Evolutionary conservation across 2,329 filamentous ascomycete genomes (phyloP), one percentile per base, ranked within the genome.

Genomic region (Fusarium anguioides): DNA sequence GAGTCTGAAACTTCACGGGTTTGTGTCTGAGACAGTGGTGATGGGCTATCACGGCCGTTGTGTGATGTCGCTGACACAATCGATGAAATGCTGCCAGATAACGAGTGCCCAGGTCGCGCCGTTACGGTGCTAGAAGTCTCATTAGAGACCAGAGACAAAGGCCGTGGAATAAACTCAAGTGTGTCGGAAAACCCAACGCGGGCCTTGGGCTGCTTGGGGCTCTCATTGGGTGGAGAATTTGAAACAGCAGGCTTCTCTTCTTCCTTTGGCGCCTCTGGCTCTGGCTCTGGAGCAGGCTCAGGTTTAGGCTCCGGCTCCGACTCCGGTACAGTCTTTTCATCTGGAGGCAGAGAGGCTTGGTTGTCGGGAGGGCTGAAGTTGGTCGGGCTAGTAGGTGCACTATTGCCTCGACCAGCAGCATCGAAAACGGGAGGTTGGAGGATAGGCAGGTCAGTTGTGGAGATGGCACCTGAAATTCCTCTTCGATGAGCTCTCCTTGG

Each of bases 111-210:
- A 5, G 85, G 85, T 24, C 88, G 86, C 18, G 89, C 84, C 1
- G 92, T 93, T 52, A 88, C 81, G 4, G 91, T 96, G 74, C 90
- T 94, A 42, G 93, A 90, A 0, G 92, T 93, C 75, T 96, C 93
- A 20, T 89, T 94, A 2, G 93, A 97, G 15, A 96, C 89, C 20
- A 94, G 83, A 3, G 94, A 97, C 18, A 96, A 80, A 1, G 94
- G 94, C 12, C 93, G 87, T 7, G 91, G 91, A 70, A 94, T 94
- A 65, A 91, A 94, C 76, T 96, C 92, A 26, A 96, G 83, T 12
- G 88, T 91, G 66, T 96, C 93, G 2, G 92, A 93, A 74, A 97
- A 97, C 1, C 91, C 92, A 42, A 97, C 93, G 14, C 91, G 84
- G 39, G 89, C 86, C 60, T 89, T 86, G 6, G 84, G 83, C 10